Conservation (phyloP, 163 green algal species). For the Scenedesmus sp. region DNA sequence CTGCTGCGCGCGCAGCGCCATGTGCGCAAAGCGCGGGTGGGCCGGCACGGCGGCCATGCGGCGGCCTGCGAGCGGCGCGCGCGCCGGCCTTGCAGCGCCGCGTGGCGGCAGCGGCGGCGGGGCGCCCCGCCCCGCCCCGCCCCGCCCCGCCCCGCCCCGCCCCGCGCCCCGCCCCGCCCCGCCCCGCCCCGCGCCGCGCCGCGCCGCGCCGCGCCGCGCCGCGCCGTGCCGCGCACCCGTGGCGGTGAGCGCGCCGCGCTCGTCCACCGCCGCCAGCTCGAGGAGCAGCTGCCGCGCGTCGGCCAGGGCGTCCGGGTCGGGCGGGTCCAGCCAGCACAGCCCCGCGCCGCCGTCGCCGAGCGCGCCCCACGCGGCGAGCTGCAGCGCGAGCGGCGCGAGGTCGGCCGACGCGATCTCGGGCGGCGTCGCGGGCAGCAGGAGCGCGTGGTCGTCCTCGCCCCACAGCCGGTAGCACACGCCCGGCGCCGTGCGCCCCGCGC, state of each 20-base stretch:
- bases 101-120: too few species aligned
- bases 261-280: slow-evolving; percentile 54
- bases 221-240: slow-evolving; percentile 25
- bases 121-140: too few species aligned
- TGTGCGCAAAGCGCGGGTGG: slow-evolving; percentile 62
- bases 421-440: slow-evolving; percentile 42
- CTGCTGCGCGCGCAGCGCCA: slow-evolving; percentile 47
- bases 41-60: slow-evolving; percentile 52
- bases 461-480: slow-evolving; percentile 69
- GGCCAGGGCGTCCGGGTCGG: slow-evolving; percentile 41
- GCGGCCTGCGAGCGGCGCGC: too few species aligned
- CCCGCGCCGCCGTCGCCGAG: slow-evolving; percentile 1
- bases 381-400: slow-evolving; percentile 61
- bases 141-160: too few species aligned
- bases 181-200: neutral
- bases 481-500: slow-evolving; percentile 61
- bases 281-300: slow-evolving; percentile 48
- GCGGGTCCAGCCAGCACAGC: slow-evolving; percentile 64
- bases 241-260: slow-evolving; percentile 25
- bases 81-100: too few species aligned
- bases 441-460: slow-evolving; percentile 34
- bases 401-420: slow-evolving; percentile 66
- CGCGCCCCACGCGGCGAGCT: slow-evolving; percentile 60
- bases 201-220: too few species aligned
- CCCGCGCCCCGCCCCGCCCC: neutral